Conservation (phyloP, 1,284 basidiomycete species). For the Pseudomicrostroma phylloplanum region DNA sequence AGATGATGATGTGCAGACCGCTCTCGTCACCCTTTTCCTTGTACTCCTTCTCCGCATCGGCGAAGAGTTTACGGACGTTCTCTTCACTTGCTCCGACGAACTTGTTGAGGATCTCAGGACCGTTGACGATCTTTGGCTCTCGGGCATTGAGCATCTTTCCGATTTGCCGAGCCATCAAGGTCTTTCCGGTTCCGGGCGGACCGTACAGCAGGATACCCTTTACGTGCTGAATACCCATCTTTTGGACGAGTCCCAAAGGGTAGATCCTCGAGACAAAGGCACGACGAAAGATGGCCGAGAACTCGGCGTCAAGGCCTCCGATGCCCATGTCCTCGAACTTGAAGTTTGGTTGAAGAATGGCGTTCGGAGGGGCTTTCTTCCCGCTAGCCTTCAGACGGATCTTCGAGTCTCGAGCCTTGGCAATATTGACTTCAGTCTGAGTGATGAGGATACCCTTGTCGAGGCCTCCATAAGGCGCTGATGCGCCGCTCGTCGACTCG, state of each 20-base stretch:
- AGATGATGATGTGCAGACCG: slow-evolving; percentile 97
- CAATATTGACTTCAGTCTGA: slow-evolving; percentile 80
- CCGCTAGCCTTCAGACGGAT: slow-evolving; percentile 89
- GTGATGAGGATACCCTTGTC: slow-evolving; percentile 72
- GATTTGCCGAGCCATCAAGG: slow-evolving; percentile 94
- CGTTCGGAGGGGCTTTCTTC: slow-evolving; percentile 84
- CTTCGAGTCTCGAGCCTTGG: slow-evolving; percentile 71
- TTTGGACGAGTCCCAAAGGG: slow-evolving; percentile 91
- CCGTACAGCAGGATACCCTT: slow-evolving; percentile 94
- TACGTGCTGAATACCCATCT: slow-evolving; percentile 96
- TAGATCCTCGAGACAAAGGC: slow-evolving; percentile 98
- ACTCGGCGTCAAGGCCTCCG: slow-evolving; percentile 92
- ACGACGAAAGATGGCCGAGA: slow-evolving; percentile 93
- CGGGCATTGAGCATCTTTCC: slow-evolving; percentile 98
- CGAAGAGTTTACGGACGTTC: slow-evolving; percentile 95
- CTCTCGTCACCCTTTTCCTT: slow-evolving; percentile 98
- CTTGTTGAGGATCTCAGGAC: slow-evolving; percentile 95
- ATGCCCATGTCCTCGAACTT: slow-evolving; percentile 99
- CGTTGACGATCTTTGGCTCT: slow-evolving; percentile 98
- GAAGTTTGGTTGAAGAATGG: slow-evolving; percentile 95
- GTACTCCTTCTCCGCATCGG: slow-evolving; percentile 97
- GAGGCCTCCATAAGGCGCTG: slow-evolving; percentile 15
- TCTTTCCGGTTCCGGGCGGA: slow-evolving; percentile 97
- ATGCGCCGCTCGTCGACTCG: slow-evolving; percentile 30
- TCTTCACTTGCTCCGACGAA: slow-evolving; percentile 98